phyloP scores from a whole-genome alignment of 2,329 filamentous ascomycete genomes.

The Talaromyces rugulosus region DNA sequence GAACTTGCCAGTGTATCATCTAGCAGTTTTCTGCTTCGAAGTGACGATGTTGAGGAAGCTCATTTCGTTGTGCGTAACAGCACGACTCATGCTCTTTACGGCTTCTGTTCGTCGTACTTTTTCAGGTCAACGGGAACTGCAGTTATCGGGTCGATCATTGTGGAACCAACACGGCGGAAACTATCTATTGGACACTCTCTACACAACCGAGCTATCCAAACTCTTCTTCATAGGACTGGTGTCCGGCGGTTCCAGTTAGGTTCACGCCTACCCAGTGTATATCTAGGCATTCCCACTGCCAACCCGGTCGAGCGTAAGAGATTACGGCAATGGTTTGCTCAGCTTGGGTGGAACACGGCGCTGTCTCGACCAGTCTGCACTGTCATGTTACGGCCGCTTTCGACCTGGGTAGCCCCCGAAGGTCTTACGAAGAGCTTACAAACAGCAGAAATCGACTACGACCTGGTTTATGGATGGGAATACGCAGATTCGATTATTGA shows the following conservation, averaged over 20 bases:
- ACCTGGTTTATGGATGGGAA: slow-evolving; percentile 75
- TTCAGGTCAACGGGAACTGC: slow-evolving; percentile 66
- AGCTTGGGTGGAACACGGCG: slow-evolving; percentile 77
- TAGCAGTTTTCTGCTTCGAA: slow-evolving; percentile 70
- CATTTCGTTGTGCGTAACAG: slow-evolving; percentile 94
- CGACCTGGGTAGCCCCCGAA: slow-evolving; percentile 69
- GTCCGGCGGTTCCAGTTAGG: slow-evolving; percentile 80
- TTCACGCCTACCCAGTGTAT: slow-evolving; percentile 75
- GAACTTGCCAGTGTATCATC: slow-evolving; percentile 67
- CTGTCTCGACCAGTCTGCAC: slow-evolving; percentile 62
- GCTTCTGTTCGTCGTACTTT: slow-evolving; percentile 87
- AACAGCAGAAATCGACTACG: slow-evolving; percentile 70
- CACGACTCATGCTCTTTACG: slow-evolving; percentile 84
- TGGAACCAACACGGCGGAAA: slow-evolving; percentile 80
- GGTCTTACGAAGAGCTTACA: slow-evolving; percentile 71
- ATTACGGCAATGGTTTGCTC: slow-evolving; percentile 78
- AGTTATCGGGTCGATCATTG: slow-evolving; percentile 80
- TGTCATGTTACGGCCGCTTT: slow-evolving; percentile 69
- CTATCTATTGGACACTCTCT: slow-evolving; percentile 87
- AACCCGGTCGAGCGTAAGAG: slow-evolving; percentile 58
- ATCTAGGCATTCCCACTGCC: slow-evolving; percentile 73
- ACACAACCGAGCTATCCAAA: slow-evolving; percentile 77
- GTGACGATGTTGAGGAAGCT: slow-evolving; percentile 67
- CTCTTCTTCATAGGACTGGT: slow-evolving; percentile 65
- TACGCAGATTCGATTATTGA: slow-evolving; percentile 69